Conservation (phyloP, 495 filamentous ascomycete species). For the Hapsidospora chrysogenum region DNA sequence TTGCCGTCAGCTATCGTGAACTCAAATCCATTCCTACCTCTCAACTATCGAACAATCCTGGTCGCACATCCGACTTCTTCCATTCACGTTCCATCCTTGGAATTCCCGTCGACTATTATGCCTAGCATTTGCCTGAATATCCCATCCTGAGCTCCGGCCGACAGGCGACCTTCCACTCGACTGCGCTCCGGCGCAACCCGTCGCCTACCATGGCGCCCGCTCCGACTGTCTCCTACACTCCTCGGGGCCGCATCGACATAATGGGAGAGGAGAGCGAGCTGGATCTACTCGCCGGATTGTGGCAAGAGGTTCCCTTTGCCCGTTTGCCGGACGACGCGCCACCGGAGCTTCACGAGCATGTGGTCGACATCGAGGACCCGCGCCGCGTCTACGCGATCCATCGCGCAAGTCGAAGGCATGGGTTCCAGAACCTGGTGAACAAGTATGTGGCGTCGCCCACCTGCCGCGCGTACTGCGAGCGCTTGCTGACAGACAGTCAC, state of each 20-base stretch:
- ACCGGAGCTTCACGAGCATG: slow-evolving; percentile 27
- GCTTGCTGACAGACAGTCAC: background rate
- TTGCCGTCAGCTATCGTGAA: no score
- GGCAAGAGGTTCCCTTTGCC: slow-evolving; percentile 33
- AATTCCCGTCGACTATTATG: no score
- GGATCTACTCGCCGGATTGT: slow-evolving; percentile 28
- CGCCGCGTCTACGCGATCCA: slow-evolving; percentile 33
- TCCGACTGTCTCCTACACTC: slow-evolving; percentile 3
- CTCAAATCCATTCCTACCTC: no score
- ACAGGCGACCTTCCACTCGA: no score
- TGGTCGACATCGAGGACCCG: slow-evolving; percentile 33
- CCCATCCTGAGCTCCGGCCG: no score
- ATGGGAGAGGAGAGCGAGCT: no score
- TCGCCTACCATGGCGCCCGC: slow-evolving; percentile 1
- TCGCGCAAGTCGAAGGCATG: slow-evolving; percentile 31
- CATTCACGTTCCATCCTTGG: no score
- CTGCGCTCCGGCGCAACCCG: no score
- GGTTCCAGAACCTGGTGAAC: slow-evolving; percentile 36
- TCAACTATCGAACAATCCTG: no score
- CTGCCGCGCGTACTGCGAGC: background rate
- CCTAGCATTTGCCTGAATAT: no score
- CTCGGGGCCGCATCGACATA: background rate
- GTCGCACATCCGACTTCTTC: no score
- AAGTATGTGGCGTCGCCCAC: slow-evolving; percentile 18
- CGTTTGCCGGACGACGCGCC: slow-evolving; percentile 34